These are phyloP conservation scores for Amphirosellinia nigrospora DNA, from an alignment of 495 filamentous ascomycete species.

Conservation along the genomic window DNA sequence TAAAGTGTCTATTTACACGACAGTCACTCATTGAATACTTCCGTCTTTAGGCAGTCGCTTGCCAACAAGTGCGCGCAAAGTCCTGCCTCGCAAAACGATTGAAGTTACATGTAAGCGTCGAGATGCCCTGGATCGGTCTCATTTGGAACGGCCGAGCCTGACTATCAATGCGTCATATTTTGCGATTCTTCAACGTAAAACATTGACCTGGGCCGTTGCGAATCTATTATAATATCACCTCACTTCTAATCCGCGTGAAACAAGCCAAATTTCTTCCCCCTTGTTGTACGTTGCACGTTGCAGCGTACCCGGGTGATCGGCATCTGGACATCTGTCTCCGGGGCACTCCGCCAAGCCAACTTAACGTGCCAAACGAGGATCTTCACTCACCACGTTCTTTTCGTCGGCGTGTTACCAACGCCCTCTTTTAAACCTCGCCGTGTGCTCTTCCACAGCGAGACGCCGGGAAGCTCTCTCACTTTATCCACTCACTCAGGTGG, in stretches of 20 bases:
- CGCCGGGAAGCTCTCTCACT: neutral
- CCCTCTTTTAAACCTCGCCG: conserved; percentile 10
- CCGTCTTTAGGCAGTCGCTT: neutral
- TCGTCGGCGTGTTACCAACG: neutral
- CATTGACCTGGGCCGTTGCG: neutral
- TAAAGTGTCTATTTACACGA: neutral
- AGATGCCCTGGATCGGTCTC: neutral
- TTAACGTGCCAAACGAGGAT: conserved; percentile 27
- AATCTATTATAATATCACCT: neutral
- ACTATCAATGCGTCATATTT: conserved; percentile 8
- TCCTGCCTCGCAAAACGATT: neutral
- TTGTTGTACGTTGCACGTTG: conserved; percentile 24
- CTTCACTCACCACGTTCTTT: conserved; percentile 16
- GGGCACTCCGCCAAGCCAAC: conserved; percentile 18
- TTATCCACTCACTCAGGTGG: neutral
- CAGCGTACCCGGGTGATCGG: conserved; percentile 32
- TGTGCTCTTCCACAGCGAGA: neutral
- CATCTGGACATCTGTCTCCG: conserved; percentile 37
- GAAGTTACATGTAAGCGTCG: conserved; percentile 2
- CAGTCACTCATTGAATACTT: neutral
- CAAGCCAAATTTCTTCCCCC: conserved; percentile 28
- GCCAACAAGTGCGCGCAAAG: neutral
- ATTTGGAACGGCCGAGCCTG: conserved; percentile 1
- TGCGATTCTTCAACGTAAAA: neutral
- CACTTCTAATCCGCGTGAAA: conserved; percentile 24